Base-by-base conservation (phyloP, 441 rosid species). In the Syzygium syzygioides region DNA sequence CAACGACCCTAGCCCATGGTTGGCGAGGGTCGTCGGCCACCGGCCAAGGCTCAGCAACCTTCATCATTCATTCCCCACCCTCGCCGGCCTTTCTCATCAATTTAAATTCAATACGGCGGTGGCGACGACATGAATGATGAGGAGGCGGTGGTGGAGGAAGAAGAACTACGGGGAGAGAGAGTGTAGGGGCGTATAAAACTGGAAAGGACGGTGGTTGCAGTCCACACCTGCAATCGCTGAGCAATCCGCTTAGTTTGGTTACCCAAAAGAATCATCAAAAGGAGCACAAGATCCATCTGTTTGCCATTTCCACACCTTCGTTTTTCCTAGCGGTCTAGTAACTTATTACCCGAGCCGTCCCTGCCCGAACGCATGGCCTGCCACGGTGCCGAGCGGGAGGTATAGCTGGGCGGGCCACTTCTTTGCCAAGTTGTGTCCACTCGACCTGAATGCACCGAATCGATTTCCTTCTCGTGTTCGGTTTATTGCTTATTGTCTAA, bases 11-110 rank as follows among this genome's bases (percentile, higher is more conserved):
- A 1, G 48, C 48, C 10, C 2, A 1, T 45, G 48, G 48, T 45
- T 45, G 48, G 48, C 48, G 9, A 45, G 48, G 48, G 9, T 45
- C 2, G 48, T 45, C 9, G 48, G 9, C 48, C 48, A 45, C 9
- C 7, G 2, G 48, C 48, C 48, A 7, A 45, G 48, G 48, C 48
- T 45, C 9, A 45, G 2, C 2, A 9, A 45, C 48, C 48, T 45
- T 0, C 48, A 2, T 45, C 48, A 0, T 0, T 45, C 9, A 45
- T 45, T 7, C 9, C 48, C 2, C 48, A 45, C 48, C 9, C 48
- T 45, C 2, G 9, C 9, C 9, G 9, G 9, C 9, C 48, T 1
- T 45, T 45, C 48, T 45, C 48, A 45, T 45, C 48, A 0, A 45
- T 45, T 45, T 7, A 45, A 45, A 45, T 45, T 45, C 48, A 45